Evolutionary conservation across 2,329 filamentous ascomycete species (phyloP).

Genomic region (Aspergillus sp.): DNA sequence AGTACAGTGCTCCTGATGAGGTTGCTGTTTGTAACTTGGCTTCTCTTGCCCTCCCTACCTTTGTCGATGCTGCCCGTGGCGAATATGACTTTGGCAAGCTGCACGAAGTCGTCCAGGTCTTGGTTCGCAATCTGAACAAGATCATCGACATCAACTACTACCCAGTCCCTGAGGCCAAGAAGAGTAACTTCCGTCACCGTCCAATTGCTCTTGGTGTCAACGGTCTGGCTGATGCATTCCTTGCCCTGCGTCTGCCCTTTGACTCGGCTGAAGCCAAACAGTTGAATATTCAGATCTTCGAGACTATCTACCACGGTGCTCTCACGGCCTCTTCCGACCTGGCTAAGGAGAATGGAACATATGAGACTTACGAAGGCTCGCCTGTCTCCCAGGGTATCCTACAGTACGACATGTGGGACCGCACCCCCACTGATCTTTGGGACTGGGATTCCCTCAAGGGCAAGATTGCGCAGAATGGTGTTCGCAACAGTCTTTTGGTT

Average conservation of each 20-base stretch:
- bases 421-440: slow-evolving; percentile 92
- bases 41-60: slow-evolving; percentile 87
- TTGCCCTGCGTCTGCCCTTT: slow-evolving; percentile 93
- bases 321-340: slow-evolving; percentile 85
- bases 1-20: slow-evolving; percentile 96
- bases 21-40: slow-evolving; percentile 98
- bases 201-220: slow-evolving; percentile 96
- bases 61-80: slow-evolving; percentile 80
- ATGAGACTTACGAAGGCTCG: slow-evolving; percentile 88
- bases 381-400: slow-evolving; percentile 93
- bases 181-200: slow-evolving; percentile 96
- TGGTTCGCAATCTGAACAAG: slow-evolving; percentile 94
- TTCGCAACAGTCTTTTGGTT: slow-evolving; percentile 92
- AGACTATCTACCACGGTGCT: slow-evolving; percentile 97
- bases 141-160: slow-evolving; percentile 99
- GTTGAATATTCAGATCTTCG: slow-evolving; percentile 97
- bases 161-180: slow-evolving; percentile 88
- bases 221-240: slow-evolving; percentile 96
- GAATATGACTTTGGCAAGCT: slow-evolving; percentile 95
- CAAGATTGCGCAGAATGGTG: slow-evolving; percentile 86
- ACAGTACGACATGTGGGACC: slow-evolving; percentile 98
- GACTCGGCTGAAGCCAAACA: slow-evolving; percentile 92
- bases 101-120: slow-evolving; percentile 88
- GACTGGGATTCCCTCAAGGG: slow-evolving; percentile 89
- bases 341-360: slow-evolving; percentile 78